A percentile compares a stretch with the other conserved stretches of the same genome.
Conservation (phyloP, 2,329 filamentous ascomycete genomes). For the Hirsutella thompsonii region DNA sequence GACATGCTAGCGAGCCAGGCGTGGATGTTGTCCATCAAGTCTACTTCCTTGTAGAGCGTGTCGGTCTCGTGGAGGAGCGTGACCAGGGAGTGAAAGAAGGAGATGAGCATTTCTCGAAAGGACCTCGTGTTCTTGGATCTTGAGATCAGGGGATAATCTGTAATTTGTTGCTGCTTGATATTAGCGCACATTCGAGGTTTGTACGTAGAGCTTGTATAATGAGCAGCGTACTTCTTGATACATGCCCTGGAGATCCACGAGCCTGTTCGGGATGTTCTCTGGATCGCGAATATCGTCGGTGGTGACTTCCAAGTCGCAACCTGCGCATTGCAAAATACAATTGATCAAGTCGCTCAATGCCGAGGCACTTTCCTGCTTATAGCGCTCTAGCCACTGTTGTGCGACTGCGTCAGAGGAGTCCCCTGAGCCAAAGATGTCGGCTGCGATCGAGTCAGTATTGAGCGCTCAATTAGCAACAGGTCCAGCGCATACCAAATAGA, state of each 20-base stretch:
- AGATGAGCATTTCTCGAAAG: slow-evolving; percentile 65
- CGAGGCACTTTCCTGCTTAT: slow-evolving; percentile 37
- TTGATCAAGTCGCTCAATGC: slow-evolving; percentile 53
- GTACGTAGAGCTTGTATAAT: neutral
- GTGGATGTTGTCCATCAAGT: slow-evolving; percentile 77
- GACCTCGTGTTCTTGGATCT: slow-evolving; percentile 62
- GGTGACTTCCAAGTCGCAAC: slow-evolving; percentile 68
- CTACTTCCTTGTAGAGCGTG: slow-evolving; percentile 61
- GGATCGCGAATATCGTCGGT: slow-evolving; percentile 78
- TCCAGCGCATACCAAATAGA: slow-evolving; percentile 35
- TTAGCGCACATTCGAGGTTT: slow-evolving; percentile 12
- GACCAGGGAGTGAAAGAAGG: slow-evolving; percentile 69
- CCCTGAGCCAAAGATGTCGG: slow-evolving; percentile 50
- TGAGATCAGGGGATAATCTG: slow-evolving; percentile 84
- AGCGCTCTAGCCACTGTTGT: slow-evolving; percentile 46
- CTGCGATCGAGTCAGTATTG: slow-evolving; percentile 20
- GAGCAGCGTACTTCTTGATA: slow-evolving; percentile 56
- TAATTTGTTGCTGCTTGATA: slow-evolving; percentile 49
- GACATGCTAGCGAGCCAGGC: slow-evolving; percentile 88
- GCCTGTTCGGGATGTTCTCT: slow-evolving; percentile 67
- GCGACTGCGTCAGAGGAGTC: slow-evolving; percentile 43
- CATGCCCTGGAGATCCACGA: slow-evolving; percentile 77
- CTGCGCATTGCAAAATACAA: slow-evolving; percentile 57
- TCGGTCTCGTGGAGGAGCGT: slow-evolving; percentile 71
- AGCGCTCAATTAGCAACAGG: slow-evolving; percentile 9